Base-by-base conservation (phyloP, 2,329 filamentous ascomycete genomes). In the Cladophialophora exuberans region DNA sequence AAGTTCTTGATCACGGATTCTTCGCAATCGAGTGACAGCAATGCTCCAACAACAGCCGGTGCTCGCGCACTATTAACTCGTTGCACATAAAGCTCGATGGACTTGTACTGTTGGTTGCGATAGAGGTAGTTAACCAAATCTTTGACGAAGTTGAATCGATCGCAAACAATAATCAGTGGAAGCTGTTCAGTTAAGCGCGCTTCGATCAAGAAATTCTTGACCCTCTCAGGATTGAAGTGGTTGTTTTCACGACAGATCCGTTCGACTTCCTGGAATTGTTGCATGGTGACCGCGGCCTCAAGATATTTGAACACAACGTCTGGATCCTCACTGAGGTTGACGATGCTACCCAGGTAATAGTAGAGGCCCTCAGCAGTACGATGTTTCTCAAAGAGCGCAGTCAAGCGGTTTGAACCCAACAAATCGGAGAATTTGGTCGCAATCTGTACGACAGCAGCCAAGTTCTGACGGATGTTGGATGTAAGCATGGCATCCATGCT, bases 261-360 rank as follows among this genome's bases (percentile, higher is more conserved):
- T 80, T 99, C 93, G 17, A 99, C 94, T 70, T 99, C 94, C 63
- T 90, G 92, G 68, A 96, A 84, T 74, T 99, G 93, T 25, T 87
- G 86, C 84, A 96, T 95, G 69, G 86, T 89, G 20, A 92, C 96
- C 26, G 95, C 94, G 52, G 94, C 91, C 76, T 99, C 93, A 56
- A 99, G 96, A 74, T 99, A 99, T 81, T 99, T 99, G 85, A 97
- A 99, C 70, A 94, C 89, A 25, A 99, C 94, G 70, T 99, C 94
- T 18, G 88, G 82, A 66, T 97, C 94, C 72, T 97, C 90, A 54
- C 90, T 96, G 43, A 99, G 80, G 72, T 99, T 99, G 74, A 99
- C 93, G 65, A 99, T 95, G 71, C 92, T 96, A 59, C 94, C 94
- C 13, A 99, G 85, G 76, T 97, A 99, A 79, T 96, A 97, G 83